Evolutionary conservation across 2,329 filamentous ascomycete species (phyloP).

Genomic region (Sporothrix pseudoabietina): DNA sequence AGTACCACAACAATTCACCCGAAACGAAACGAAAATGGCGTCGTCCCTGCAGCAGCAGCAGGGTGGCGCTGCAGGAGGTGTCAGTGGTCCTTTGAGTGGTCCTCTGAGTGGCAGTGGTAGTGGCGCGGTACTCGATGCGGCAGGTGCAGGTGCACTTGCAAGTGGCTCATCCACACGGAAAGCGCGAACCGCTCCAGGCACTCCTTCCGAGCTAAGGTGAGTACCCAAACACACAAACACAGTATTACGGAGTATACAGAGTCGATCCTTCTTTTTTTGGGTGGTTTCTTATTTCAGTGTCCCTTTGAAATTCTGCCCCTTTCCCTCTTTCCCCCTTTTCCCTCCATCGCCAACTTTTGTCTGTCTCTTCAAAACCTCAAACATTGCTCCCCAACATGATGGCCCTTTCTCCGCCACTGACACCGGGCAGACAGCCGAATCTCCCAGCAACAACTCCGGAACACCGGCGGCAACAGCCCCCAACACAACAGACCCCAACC

Average conservation of each 20-base stretch:
- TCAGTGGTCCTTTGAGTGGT: neutral
- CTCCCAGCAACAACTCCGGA: neutral
- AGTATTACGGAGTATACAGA: neutral
- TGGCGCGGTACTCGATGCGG: neutral
- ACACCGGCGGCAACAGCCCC: neutral
- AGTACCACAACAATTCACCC: neutral
- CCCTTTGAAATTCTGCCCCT: neutral
- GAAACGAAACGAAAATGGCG: constrained; percentile 6
- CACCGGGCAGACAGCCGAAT: constrained; percentile 4
- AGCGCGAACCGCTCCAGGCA: neutral
- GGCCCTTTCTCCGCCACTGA: neutral
- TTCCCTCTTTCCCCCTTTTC: neutral
- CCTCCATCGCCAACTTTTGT: neutral
- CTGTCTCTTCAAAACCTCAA: neutral
- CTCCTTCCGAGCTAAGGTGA: constrained; percentile 16
- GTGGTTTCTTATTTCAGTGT: neutral
- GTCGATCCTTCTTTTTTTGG: neutral
- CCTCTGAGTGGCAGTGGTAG: neutral
- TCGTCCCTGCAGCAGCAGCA: constrained; percentile 1
- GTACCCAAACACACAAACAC: neutral
- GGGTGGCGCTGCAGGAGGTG: neutral
- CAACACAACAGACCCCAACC: constrained; percentile 30
- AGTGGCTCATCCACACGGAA: neutral
- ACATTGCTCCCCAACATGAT: neutral
- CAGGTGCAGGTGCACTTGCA: neutral